Conservation (phyloP, 1,284 basidiomycete species). For the Microbotryomycetes sp. region DNA sequence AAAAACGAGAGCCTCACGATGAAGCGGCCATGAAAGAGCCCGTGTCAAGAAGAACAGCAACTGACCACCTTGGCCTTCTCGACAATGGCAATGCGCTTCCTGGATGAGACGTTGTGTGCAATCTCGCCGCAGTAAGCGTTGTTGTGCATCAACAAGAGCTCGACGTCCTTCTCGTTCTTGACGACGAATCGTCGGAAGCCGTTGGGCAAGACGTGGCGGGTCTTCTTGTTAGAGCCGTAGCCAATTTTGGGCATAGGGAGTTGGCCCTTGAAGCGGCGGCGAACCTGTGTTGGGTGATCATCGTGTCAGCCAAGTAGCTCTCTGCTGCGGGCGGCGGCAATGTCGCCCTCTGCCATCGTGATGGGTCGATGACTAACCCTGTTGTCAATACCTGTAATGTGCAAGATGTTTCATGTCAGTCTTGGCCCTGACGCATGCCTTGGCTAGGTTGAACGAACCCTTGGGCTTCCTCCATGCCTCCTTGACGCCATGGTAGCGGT, state of each 20-base stretch:
- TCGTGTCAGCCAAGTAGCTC: neutral
- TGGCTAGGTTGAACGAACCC: conserved; percentile 17
- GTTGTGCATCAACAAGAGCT: conserved; percentile 96
- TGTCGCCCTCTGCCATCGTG: too few relatives aligned
- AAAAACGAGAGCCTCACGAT: neutral
- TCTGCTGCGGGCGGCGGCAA: too few relatives aligned
- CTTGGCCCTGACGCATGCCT: too few relatives aligned
- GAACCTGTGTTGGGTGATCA: conserved; percentile 52
- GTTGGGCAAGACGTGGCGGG: conserved; percentile 86
- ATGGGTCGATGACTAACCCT: conserved; percentile 6
- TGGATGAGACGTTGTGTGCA: conserved; percentile 93
- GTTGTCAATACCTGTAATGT: conserved; percentile 38
- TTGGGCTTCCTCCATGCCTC: conserved; percentile 78
- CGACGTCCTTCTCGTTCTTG: conserved; percentile 82
- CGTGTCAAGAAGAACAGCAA: conserved; percentile 42
- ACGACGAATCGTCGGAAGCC: conserved; percentile 77
- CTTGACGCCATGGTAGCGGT: conserved; percentile 90
- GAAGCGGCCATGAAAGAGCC: neutral
- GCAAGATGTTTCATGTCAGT: too few relatives aligned
- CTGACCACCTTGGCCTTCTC: conserved; percentile 86
- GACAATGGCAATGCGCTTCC: conserved; percentile 89
- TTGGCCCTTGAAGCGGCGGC: conserved; percentile 85
- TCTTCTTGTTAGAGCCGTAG: conserved; percentile 56
- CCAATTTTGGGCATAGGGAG: conserved; percentile 75
- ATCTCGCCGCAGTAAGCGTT: conserved; percentile 93